These are phyloP conservation scores for Basipetospora chlamydospora DNA, from an alignment of 2,329 filamentous ascomycete genomes.

Conservation along the genomic window DNA sequence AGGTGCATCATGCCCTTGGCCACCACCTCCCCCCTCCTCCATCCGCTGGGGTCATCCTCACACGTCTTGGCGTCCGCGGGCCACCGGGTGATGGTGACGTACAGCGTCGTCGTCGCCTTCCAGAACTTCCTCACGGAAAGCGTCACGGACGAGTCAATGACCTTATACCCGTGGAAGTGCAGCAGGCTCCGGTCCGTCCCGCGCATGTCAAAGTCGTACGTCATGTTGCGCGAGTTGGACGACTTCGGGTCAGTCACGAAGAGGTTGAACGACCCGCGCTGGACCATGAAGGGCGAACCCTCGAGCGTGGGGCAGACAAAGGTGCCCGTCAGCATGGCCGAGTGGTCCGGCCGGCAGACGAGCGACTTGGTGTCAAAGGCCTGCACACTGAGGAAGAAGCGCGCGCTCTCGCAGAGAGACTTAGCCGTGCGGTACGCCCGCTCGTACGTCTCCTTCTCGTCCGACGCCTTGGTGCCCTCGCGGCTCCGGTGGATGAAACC, in stretches of 20 bases:
- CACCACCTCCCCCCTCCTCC: slow-evolving; percentile 28
- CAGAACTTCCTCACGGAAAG: slow-evolving; percentile 42
- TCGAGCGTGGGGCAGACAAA: slow-evolving; percentile 39
- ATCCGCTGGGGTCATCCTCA: slow-evolving; percentile 19
- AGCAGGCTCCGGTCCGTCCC: slow-evolving; percentile 35
- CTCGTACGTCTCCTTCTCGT: slow-evolving; percentile 36
- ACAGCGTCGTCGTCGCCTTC: slow-evolving; percentile 47
- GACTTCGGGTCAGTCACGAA: slow-evolving; percentile 38
- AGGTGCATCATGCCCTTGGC: slow-evolving; percentile 47
- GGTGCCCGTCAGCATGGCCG: slow-evolving; percentile 41
- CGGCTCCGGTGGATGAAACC: slow-evolving; percentile 41
- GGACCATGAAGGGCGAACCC: slow-evolving; percentile 46
- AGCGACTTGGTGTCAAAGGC: slow-evolving; percentile 35
- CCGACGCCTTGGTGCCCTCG: slow-evolving; percentile 23
- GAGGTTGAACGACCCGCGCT: slow-evolving; percentile 40
- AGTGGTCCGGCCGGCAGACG: slow-evolving; percentile 28
- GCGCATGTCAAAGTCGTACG: slow-evolving; percentile 47
- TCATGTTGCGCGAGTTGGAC: slow-evolving; percentile 42
- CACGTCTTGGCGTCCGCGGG: slow-evolving; percentile 12
- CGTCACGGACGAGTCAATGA: slow-evolving; percentile 44
- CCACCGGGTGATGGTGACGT: slow-evolving; percentile 39
- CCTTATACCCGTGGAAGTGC: slow-evolving; percentile 48
- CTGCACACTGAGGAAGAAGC: slow-evolving; percentile 44
- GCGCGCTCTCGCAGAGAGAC: slow-evolving; percentile 38
- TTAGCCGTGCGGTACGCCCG: slow-evolving; percentile 36